Conservation (phyloP, 768 basidiomycete genomes). For the Chalciporus sphaerocephalus region DNA sequence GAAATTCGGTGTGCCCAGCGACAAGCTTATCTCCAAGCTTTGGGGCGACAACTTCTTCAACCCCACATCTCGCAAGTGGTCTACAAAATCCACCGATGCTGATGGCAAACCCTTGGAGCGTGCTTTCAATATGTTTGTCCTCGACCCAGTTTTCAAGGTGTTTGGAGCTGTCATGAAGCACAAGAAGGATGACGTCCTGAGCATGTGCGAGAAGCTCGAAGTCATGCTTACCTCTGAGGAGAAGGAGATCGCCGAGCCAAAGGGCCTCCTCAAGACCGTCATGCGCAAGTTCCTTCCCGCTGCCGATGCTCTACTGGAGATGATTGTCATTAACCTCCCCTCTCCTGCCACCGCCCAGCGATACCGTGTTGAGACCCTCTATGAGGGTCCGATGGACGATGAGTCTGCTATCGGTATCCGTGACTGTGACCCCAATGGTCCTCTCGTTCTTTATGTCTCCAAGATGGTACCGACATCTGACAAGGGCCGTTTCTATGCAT, state of each 20-base stretch:
- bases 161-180: constrained; percentile 99
- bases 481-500: constrained; percentile 99
- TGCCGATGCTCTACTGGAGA: constrained; percentile 97
- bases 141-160: constrained; percentile 98
- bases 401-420: constrained; percentile 98
- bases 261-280: constrained; percentile 91
- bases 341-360: constrained; percentile 96
- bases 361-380: constrained; percentile 98
- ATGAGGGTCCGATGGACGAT: constrained; percentile 99
- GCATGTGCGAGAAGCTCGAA: constrained; percentile 95
- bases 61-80: constrained; percentile 94
- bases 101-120: constrained; percentile 94
- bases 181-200: constrained; percentile 83
- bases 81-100: constrained; percentile 65
- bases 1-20: constrained; percentile 98
- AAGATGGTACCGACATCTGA: constrained; percentile 99
- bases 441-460: constrained; percentile 96
- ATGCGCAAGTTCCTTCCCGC: constrained; percentile 99
- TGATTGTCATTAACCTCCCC: constrained; percentile 99
- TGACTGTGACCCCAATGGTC: constrained; percentile 94
- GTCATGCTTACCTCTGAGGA: constrained; percentile 84
- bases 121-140: constrained; percentile 97
- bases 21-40: constrained; percentile 95
- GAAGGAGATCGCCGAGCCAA: constrained; percentile 84
- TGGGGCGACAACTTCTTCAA: constrained; percentile 99